Conservation (phyloP, 2,329 filamentous ascomycete species). For the Ramularia collo-cygni region DNA sequence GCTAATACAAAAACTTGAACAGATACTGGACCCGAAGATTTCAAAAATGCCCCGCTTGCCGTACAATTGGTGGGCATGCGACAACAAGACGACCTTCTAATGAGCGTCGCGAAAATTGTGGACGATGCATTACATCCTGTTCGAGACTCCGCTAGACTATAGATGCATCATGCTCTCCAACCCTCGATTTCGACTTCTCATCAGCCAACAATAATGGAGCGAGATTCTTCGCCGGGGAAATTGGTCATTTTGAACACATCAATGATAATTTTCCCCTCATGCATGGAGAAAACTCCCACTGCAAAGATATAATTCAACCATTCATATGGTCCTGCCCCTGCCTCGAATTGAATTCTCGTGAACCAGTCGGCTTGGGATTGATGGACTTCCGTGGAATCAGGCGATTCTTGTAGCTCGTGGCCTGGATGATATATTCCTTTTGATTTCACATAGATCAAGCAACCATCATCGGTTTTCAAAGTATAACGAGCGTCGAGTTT, state of each 20-base stretch:
- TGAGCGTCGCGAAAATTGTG: slow-evolving; percentile 21
- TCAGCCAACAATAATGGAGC: slow-evolving; percentile 10
- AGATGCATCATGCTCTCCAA: no score
- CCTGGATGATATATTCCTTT: slow-evolving; percentile 15
- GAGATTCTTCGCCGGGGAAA: slow-evolving; percentile 10
- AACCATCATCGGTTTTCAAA: slow-evolving; percentile 17
- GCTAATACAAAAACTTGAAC: no score
- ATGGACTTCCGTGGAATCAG: slow-evolving; percentile 7
- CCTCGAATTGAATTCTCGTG: slow-evolving; percentile 20
- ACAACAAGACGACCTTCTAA: slow-evolving; percentile 26
- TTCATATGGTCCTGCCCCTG: slow-evolving; percentile 17
- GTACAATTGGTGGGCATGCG: slow-evolving; percentile 30
- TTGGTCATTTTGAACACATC: slow-evolving; percentile 22
- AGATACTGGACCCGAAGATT: slow-evolving; percentile 29
- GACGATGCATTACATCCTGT: no score
- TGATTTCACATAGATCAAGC: slow-evolving; percentile 18
- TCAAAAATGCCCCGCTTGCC: slow-evolving; percentile 23
- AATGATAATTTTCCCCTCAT: slow-evolving; percentile 18
- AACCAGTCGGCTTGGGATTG: slow-evolving; percentile 22
- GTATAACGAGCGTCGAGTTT: slow-evolving; percentile 20
- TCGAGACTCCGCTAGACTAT: no score
- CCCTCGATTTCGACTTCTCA: no score
- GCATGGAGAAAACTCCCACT: slow-evolving; percentile 19
- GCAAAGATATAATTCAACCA: slow-evolving; percentile 21
- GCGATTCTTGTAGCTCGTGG: slow-evolving; percentile 1